Evolutionary conservation across 805 yeast genomes (phyloP).

Genomic region (Metschnikowia dekortorum): DNA sequence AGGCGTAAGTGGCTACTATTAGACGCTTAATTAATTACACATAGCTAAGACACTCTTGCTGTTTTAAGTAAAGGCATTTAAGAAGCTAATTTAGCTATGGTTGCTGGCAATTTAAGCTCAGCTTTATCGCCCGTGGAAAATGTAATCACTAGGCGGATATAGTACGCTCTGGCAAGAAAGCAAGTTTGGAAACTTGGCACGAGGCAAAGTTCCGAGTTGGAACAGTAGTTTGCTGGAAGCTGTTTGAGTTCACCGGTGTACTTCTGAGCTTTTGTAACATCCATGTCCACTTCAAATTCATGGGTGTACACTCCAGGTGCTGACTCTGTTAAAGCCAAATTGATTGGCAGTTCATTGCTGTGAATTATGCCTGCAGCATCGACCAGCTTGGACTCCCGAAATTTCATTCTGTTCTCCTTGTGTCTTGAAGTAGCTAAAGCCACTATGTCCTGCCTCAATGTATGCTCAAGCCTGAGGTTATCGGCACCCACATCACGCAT

Average conservation of each 20-base stretch:
- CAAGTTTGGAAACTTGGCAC: slow-evolving; percentile 40
- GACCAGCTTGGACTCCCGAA: slow-evolving; percentile 18
- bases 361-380: slow-evolving; percentile 20
- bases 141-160: slow-evolving; percentile 21
- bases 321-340: slow-evolving; percentile 3
- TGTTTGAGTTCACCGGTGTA: slow-evolving; percentile 6
- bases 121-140: slow-evolving; percentile 22
- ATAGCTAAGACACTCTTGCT: not conserved
- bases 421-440: slow-evolving; percentile 28
- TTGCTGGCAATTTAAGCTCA: slow-evolving; percentile 26
- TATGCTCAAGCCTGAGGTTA: slow-evolving; percentile 25
- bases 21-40: not conserved
- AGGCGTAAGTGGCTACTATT: not conserved
- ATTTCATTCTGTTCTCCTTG: slow-evolving; percentile 24
- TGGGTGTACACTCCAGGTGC: slow-evolving; percentile 16
- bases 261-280: slow-evolving; percentile 23
- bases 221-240: slow-evolving; percentile 8
- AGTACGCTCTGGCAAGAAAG: slow-evolving; percentile 30
- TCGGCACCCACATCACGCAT: slow-evolving; percentile 22
- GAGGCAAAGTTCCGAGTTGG: slow-evolving; percentile 26
- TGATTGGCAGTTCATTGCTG: not conserved
- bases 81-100: not conserved
- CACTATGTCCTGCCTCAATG: slow-evolving; percentile 26
- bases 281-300: slow-evolving; percentile 22
- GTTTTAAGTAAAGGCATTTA: no score